Evolutionary conservation across 495 filamentous ascomycete genomes (phyloP).

Genomic region (Xylaria flabelliformis): DNA sequence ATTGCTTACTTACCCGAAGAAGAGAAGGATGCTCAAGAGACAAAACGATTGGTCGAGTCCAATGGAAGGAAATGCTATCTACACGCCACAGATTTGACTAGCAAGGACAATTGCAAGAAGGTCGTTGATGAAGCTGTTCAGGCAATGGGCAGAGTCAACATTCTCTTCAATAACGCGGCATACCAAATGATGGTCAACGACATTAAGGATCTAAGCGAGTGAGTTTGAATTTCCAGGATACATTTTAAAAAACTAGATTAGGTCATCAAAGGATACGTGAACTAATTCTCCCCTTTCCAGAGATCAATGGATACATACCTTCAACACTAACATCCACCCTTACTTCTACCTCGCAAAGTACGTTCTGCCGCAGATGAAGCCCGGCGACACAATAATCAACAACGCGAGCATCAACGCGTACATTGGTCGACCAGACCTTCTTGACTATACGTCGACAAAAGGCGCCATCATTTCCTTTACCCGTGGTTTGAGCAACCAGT

Average conservation of each 20-base stretch:
- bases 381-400: slow-evolving; percentile 83
- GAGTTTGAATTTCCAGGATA: slow-evolving; percentile 36
- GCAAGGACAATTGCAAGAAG: slow-evolving; percentile 70
- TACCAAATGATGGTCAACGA: slow-evolving; percentile 76
- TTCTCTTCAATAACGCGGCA: slow-evolving; percentile 82
- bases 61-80: slow-evolving; percentile 68
- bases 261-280: too few relatives aligned
- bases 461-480: slow-evolving; percentile 86
- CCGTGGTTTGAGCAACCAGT: slow-evolving; percentile 77
- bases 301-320: slow-evolving; percentile 79
- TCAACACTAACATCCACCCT: slow-evolving; percentile 78
- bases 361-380: slow-evolving; percentile 73
- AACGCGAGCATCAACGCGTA: slow-evolving; percentile 84
- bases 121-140: slow-evolving; percentile 69
- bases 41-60: slow-evolving; percentile 69
- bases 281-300: slow-evolving; percentile 34
- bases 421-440: slow-evolving; percentile 78
- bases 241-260: neutral
- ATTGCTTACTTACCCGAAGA: slow-evolving; percentile 80
- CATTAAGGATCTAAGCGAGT: slow-evolving; percentile 77
- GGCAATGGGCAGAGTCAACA: slow-evolving; percentile 72
- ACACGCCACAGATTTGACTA: slow-evolving; percentile 65
- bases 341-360: slow-evolving; percentile 83
- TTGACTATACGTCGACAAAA: slow-evolving; percentile 87
- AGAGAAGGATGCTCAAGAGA: slow-evolving; percentile 77